Conservation (phyloP, 495 filamentous ascomycete genomes). For the Staphylotrichum longicolle region DNA sequence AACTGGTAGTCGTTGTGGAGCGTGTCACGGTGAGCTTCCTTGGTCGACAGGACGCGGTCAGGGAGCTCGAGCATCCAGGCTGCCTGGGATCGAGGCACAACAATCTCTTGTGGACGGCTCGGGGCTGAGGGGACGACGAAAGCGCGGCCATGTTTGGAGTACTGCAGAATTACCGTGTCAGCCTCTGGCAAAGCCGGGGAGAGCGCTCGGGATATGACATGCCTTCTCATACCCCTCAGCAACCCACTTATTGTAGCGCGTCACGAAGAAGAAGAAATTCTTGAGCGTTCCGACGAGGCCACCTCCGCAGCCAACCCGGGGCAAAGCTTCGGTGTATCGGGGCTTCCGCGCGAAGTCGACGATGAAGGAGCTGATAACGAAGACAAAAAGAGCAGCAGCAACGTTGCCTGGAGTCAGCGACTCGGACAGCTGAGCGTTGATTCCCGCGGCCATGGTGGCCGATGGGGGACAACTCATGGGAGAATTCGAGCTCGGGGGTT, state of each 20-base stretch:
- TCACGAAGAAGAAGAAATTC: constrained; percentile 34
- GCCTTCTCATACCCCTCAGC: constrained; percentile 39
- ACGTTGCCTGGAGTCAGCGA: constrained; percentile 32
- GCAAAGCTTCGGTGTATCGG: constrained; percentile 34
- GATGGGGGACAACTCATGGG: too few relatives aligned
- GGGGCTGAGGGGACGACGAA: constrained; percentile 35
- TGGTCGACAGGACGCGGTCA: constrained; percentile 33
- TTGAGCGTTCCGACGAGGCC: constrained; percentile 31
- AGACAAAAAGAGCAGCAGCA: constrained; percentile 19
- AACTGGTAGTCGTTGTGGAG: constrained; percentile 37
- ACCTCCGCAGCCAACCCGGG: constrained; percentile 33
- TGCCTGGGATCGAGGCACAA: constrained; percentile 36
- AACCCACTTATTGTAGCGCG: constrained; percentile 34
- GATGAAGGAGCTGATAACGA: constrained; percentile 34
- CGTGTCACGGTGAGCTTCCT: constrained; percentile 34
- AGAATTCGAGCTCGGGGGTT: too few relatives aligned
- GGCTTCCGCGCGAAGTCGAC: constrained; percentile 37
- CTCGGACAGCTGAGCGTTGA: constrained; percentile 32
- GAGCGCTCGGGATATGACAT: neutral
- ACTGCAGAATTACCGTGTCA: constrained; percentile 24
- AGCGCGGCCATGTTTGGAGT: constrained; percentile 33
- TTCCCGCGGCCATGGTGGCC: constrained; percentile 19
- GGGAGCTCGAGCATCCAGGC: constrained; percentile 40
- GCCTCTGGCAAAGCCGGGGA: neutral
- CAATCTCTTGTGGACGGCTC: constrained; percentile 35